Conservation (phyloP, 495 filamentous ascomycete species). For the Penicillium silybi region DNA sequence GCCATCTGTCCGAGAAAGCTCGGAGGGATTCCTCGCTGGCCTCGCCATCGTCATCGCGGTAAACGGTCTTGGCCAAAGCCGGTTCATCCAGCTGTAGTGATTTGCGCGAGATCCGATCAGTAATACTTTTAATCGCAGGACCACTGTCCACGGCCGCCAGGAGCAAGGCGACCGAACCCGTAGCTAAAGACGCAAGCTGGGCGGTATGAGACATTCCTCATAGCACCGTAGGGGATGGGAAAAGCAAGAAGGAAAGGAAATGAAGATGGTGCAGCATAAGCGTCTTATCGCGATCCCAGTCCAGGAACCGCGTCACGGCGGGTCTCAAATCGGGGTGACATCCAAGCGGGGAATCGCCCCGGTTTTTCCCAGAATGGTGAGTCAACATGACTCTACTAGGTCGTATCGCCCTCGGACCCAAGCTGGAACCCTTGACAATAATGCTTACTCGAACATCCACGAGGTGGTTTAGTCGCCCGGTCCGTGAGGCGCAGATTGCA, state of each 20-base stretch:
- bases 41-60: conserved; percentile 31
- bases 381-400: neutral
- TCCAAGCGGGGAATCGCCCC: neutral
- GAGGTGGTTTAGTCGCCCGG: neutral
- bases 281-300: conserved; percentile 7
- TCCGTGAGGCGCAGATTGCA: neutral
- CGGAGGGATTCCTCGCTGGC: conserved; percentile 27
- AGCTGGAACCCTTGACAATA: neutral
- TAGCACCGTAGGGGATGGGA: conserved; percentile 1
- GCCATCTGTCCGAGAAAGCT: conserved; percentile 30
- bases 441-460: neutral
- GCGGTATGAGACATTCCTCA: conserved; percentile 23
- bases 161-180: conserved; percentile 24
- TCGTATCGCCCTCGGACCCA: neutral
- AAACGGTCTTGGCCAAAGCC: conserved; percentile 16
- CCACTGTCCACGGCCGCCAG: conserved; percentile 20
- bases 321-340: neutral
- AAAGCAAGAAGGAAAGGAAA: neutral
- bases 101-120: conserved; percentile 14
- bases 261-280: neutral
- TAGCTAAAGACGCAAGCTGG: conserved; percentile 14
- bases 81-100: conserved; percentile 18
- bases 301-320: neutral
- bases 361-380: neutral
- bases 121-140: conserved; percentile 22